phyloP scores from a whole-genome alignment of 176 grass and related monocot genomes.

The Rhynchospora pubera region DNA sequence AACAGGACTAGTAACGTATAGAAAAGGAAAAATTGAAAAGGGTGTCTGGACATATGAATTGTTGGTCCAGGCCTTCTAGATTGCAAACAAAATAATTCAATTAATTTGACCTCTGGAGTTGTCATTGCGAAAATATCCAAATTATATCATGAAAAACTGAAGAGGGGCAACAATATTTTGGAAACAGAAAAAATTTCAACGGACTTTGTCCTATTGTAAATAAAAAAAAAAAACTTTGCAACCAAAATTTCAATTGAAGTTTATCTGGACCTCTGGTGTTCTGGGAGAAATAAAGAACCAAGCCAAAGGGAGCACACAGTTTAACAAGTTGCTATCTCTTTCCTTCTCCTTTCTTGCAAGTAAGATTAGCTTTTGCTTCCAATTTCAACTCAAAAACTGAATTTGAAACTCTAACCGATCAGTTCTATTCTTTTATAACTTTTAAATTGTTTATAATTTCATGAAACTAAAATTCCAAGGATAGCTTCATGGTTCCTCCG shows the following conservation, averaged over 20 bases:
- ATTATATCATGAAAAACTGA: not conserved
- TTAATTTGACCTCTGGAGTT: not conserved
- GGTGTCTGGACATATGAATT: not conserved
- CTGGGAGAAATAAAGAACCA: not conserved
- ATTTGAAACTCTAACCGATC: not conserved
- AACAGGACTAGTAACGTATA: not conserved
- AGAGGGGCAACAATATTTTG: not conserved
- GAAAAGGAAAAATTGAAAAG: not conserved
- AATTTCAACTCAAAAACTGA: not conserved
- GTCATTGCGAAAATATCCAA: not conserved
- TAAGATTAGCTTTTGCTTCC: not conserved
- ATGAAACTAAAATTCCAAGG: not conserved
- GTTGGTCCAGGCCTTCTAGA: not conserved
- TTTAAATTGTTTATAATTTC: not conserved
- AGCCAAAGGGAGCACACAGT: not conserved
- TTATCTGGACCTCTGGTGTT: no score
- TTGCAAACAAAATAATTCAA: not conserved
- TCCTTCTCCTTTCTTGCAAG: slow-evolving; percentile 4
- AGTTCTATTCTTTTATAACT: not conserved
- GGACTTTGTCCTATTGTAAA: not conserved
- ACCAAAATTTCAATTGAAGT: not conserved
- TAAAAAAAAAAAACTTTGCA: not conserved
- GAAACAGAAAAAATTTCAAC: not conserved
- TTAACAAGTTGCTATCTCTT: not conserved
- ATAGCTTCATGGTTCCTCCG: not conserved